Evolutionary conservation across 148 eudicot genomes (phyloP).

Genomic region (Nepenthes mirabilis): DNA sequence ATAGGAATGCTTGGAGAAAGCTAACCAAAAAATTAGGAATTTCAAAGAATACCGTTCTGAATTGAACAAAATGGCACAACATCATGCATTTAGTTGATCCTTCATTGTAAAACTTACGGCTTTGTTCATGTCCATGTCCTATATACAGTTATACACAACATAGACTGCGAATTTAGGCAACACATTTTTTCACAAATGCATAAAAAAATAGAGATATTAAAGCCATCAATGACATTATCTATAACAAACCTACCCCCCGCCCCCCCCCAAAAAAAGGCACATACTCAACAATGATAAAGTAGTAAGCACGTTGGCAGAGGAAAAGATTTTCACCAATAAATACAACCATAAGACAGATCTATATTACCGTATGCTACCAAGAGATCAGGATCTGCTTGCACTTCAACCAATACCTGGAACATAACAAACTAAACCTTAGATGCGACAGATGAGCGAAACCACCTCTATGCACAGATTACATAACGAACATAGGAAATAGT

Average conservation of each 20-base stretch:
- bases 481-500: no score
- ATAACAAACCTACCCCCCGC: no score
- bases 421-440: slow-evolving; percentile 8
- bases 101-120: no score
- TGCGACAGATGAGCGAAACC: neutral
- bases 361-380: slow-evolving; percentile 79
- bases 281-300: neutral
- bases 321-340: neutral
- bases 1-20: neutral
- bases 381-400: slow-evolving; percentile 57
- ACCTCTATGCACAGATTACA: no score
- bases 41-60: neutral
- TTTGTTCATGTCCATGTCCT: no score
- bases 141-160: no score
- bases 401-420: slow-evolving; percentile 85
- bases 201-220: no score
- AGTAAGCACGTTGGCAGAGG: neutral
- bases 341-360: neutral
- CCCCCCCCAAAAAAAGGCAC: no score
- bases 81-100: neutral
- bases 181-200: no score
- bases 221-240: no score
- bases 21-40: neutral
- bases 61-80: neutral
- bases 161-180: no score